Conservation (phyloP, 495 filamentous ascomycete genomes). For the Lasiosphaeria miniovina region DNA sequence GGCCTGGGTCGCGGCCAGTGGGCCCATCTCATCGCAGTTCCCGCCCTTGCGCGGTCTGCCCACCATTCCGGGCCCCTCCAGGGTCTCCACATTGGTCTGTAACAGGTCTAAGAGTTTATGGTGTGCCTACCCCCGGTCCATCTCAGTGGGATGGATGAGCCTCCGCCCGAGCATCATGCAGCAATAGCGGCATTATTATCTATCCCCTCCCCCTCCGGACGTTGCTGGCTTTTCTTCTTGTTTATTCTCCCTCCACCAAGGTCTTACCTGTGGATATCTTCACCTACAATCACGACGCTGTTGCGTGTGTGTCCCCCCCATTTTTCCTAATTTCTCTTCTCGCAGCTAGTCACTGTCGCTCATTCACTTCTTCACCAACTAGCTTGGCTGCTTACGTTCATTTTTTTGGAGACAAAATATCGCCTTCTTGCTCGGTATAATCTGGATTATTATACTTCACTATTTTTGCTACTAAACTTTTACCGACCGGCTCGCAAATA, state of each 20-base stretch:
- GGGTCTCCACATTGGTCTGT: slow-evolving; percentile 36
- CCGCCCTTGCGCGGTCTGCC: slow-evolving; percentile 20
- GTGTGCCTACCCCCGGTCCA: slow-evolving; percentile 30
- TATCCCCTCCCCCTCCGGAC: slow-evolving; percentile 29
- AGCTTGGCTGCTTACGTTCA: slow-evolving; percentile 54
- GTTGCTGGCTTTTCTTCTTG: slow-evolving; percentile 34
- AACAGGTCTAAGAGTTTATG: slow-evolving; percentile 35
- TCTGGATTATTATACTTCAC: slow-evolving; percentile 40
- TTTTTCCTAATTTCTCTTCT: slow-evolving; percentile 42
- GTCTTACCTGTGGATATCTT: slow-evolving; percentile 37
- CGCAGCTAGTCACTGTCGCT: slow-evolving; percentile 52
- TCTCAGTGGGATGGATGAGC: slow-evolving; percentile 30
- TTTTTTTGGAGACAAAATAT: slow-evolving; percentile 42
- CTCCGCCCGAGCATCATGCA: slow-evolving; percentile 35
- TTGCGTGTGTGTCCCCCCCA: slow-evolving; percentile 45
- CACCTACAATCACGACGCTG: slow-evolving; percentile 42
- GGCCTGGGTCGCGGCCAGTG: slow-evolving; percentile 1
- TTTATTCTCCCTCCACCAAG: slow-evolving; percentile 39
- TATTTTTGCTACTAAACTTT: slow-evolving; percentile 22
- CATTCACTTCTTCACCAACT: slow-evolving; percentile 53
- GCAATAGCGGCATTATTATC: slow-evolving; percentile 39
- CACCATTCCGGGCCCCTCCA: slow-evolving; percentile 26
- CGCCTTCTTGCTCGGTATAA: slow-evolving; percentile 45
- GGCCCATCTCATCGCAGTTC: slow-evolving; percentile 1
- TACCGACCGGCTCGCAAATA: neutral